phyloP scores from a whole-genome alignment of 164 flowering plant genomes.

The Chimonanthus praecox region DNA sequence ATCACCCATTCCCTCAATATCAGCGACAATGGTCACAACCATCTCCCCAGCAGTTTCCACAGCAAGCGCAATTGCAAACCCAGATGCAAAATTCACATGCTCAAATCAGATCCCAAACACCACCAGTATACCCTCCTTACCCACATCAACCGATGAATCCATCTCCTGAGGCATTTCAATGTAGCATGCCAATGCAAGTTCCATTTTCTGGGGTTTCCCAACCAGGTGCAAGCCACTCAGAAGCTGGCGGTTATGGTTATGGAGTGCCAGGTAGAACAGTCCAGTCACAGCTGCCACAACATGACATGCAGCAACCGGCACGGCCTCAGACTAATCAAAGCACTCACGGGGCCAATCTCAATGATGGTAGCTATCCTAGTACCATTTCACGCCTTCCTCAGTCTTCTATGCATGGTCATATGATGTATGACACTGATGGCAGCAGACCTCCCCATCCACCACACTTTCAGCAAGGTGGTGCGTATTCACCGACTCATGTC shows the following conservation, averaged over 20 bases:
- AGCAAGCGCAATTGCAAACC: constrained; percentile 11
- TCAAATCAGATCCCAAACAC: constrained; percentile 46
- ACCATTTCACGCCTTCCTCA: constrained; percentile 46
- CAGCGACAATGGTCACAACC: constrained; percentile 74
- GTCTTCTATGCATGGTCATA: constrained; percentile 49
- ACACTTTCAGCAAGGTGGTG: constrained; percentile 54
- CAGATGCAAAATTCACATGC: constrained; percentile 48
- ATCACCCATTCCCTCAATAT: constrained; percentile 37
- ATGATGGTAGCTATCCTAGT: constrained; percentile 42
- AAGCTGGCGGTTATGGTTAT: constrained; percentile 58
- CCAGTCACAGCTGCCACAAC: constrained; percentile 58
- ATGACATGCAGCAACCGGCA: constrained; percentile 26
- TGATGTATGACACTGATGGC: constrained; percentile 65
- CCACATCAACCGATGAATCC: constrained; percentile 47
- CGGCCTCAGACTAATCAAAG: constrained; percentile 27
- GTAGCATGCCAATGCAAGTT: constrained; percentile 67
- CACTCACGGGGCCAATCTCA: constrained; percentile 39
- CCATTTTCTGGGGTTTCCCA: constrained; percentile 49
- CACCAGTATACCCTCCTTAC: constrained; percentile 46
- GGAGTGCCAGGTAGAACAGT: constrained; percentile 37
- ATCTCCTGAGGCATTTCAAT: constrained; percentile 44
- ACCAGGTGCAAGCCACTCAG: constrained; percentile 39
- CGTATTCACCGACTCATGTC: constrained; percentile 43
- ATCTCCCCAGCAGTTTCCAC: constrained; percentile 40
- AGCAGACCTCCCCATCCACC: constrained; percentile 45